Conservation (phyloP, 2,329 filamentous ascomycete genomes). For the Coleophoma cylindrospora region DNA sequence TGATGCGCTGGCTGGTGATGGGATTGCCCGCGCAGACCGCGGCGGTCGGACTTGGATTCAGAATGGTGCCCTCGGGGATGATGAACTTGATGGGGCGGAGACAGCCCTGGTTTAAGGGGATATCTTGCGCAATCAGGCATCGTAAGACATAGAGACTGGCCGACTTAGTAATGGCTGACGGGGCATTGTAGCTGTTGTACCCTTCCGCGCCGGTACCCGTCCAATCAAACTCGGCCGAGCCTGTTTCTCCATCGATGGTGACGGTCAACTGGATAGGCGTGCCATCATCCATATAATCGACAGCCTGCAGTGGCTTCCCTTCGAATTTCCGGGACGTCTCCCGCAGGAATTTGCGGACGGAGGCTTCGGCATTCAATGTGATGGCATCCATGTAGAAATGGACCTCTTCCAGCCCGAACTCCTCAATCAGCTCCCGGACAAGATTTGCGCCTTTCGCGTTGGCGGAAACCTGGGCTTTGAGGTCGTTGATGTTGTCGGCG, state of each 20-base stretch:
- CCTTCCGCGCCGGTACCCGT: constrained; percentile 70
- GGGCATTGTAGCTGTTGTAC: constrained; percentile 69
- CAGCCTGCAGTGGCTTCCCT: constrained; percentile 60
- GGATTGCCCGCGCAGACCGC: constrained; percentile 81
- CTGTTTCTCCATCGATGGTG: constrained; percentile 64
- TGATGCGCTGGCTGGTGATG: constrained; percentile 71
- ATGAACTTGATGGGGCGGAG: constrained; percentile 65
- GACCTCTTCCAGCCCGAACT: constrained; percentile 66
- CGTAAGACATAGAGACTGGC: constrained; percentile 80
- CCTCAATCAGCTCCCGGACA: constrained; percentile 65
- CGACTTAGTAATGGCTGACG: constrained; percentile 71
- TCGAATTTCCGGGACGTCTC: constrained; percentile 59
- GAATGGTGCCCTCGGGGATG: constrained; percentile 64
- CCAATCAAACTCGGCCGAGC: constrained; percentile 72
- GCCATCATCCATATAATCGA: constrained; percentile 84
- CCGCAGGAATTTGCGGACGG: constrained; percentile 67
- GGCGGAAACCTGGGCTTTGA: constrained; percentile 79
- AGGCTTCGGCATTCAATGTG: constrained; percentile 70
- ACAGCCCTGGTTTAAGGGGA: constrained; percentile 82
- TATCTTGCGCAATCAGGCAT: constrained; percentile 71
- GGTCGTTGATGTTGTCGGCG: constrained; percentile 75
- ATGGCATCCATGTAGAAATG: constrained; percentile 79
- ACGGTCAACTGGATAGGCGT: constrained; percentile 63
- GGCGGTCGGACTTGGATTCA: constrained; percentile 67
- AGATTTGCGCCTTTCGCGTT: constrained; percentile 78